Percentiles rank a stretch among this genome's conserved stretches.
Evolutionary conservation across 176 grass and related monocot genomes (phyloP).

Genomic region (Triticum turgidum): DNA sequence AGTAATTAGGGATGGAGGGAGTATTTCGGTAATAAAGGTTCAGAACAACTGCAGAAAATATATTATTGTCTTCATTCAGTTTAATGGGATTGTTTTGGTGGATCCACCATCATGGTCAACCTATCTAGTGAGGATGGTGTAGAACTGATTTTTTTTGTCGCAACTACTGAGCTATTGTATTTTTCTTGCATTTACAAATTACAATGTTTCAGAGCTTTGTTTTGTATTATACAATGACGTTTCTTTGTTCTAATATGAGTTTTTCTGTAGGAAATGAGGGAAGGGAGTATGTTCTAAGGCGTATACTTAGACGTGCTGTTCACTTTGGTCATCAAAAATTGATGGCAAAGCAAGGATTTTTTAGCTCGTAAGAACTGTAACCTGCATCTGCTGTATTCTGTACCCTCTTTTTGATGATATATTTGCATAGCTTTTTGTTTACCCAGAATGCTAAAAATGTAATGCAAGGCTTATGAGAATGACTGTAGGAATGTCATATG

Average conservation of each 20-base stretch:
- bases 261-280: slow-evolving; percentile 79
- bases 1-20: too few species aligned
- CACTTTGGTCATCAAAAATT: slow-evolving; percentile 92
- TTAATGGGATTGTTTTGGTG: not conserved
- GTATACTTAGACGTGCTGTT: slow-evolving; percentile 93
- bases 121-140: not conserved
- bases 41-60: not conserved
- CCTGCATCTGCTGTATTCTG: not conserved
- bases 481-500: not conserved
- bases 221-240: slow-evolving; percentile 3
- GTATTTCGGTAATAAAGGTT: not conserved
- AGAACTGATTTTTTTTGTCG: not conserved
- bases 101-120: not conserved
- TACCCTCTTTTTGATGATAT: not conserved
- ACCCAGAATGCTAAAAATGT: not conserved
- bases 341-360: slow-evolving; percentile 82
- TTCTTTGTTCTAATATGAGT: not conserved
- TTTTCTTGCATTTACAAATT: slow-evolving; percentile 17
- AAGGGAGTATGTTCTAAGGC: slow-evolving; percentile 94
- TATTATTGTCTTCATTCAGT: not conserved
- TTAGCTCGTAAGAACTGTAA: slow-evolving; percentile 66
- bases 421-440: not conserved
- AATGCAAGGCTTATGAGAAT: not conserved
- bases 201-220: not conserved
- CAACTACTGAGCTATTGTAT: not conserved